Evolutionary conservation across 441 rosid genomes (phyloP).

Genomic region (Populus hybrid): DNA sequence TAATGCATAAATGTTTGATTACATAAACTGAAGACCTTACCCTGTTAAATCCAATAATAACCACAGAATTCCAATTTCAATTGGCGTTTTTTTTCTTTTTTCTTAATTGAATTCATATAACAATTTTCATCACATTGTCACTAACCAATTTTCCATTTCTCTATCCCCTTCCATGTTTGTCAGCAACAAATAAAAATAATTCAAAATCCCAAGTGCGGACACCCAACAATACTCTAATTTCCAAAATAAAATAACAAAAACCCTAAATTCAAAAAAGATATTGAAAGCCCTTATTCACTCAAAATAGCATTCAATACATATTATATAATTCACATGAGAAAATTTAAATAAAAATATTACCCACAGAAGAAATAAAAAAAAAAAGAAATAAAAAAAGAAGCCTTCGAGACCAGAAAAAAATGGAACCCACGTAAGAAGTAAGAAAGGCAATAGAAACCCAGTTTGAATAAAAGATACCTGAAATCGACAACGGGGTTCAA

Average conservation of each 20-base stretch:
- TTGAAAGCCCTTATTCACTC: background rate
- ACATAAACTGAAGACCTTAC: background rate
- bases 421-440: background rate
- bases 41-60: background rate
- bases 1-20: background rate
- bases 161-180: background rate
- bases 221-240: background rate
- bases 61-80: background rate
- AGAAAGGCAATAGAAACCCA: background rate
- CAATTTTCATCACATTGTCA: background rate
- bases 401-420: background rate
- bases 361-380: background rate
- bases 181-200: background rate
- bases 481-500: slow-evolving; percentile 85
- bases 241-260: background rate
- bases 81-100: too few species aligned
- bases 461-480: slow-evolving; percentile 40
- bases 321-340: background rate
- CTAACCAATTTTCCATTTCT: background rate
- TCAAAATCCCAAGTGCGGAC: background rate
- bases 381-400: background rate
- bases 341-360: too few species aligned
- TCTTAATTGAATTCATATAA: background rate
- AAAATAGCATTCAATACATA: background rate
- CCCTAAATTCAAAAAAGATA: background rate